Conservation (phyloP, 345 rosid species). For the Syzygium aromaticum region DNA sequence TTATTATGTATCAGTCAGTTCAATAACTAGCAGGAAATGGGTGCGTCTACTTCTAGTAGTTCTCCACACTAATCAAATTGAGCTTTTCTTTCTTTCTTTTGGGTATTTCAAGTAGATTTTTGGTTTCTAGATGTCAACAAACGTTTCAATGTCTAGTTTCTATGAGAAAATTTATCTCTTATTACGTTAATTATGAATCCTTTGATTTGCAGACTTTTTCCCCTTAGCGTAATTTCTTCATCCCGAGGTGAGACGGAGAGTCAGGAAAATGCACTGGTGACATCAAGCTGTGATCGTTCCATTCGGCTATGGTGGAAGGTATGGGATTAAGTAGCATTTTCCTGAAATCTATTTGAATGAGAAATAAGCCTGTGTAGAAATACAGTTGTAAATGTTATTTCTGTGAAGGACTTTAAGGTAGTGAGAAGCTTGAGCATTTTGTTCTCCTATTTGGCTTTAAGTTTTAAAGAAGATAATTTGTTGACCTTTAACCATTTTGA, state of each 20-base stretch:
- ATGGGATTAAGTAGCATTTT: constrained; percentile 1
- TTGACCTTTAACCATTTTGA: background rate
- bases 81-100: background rate
- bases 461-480: background rate
- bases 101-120: background rate
- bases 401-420: background rate
- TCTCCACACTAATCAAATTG: background rate
- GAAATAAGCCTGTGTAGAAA: background rate
- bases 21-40: background rate
- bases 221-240: constrained; percentile 28
- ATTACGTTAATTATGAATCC: background rate
- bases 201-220: constrained; percentile 35
- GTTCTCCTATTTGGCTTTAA: background rate
- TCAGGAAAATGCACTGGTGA: constrained; percentile 40
- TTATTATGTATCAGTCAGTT: background rate
- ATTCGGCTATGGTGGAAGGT: constrained; percentile 80
- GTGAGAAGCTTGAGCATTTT: background rate
- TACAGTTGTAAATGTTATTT: background rate
- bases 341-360: background rate
- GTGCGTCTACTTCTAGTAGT: background rate
- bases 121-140: background rate
- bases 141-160: background rate
- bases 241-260: constrained; percentile 26
- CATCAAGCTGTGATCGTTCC: constrained; percentile 51
- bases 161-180: background rate